A percentile compares a stretch with the other conserved stretches of the same genome.
These are phyloP conservation scores for Daldinia grandis DNA, from an alignment of 495 filamentous ascomycete genomes.

Conservation along the genomic window DNA sequence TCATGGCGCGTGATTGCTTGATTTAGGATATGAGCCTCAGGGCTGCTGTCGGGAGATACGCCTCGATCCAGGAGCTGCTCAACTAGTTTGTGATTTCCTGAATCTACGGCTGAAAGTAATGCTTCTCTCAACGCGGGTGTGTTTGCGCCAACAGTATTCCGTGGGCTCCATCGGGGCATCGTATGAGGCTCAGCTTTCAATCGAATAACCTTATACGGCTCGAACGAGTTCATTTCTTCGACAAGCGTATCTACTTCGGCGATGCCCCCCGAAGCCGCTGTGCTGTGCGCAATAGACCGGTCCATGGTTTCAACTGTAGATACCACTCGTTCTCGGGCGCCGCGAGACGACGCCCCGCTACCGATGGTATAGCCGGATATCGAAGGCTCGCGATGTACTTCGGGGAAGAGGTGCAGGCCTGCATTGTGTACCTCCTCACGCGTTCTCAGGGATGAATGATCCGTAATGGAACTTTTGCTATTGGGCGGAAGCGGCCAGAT, in stretches of 20 bases:
- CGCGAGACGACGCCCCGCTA: slow-evolving; percentile 27
- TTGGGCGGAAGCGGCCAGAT: slow-evolving; percentile 32
- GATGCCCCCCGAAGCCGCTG: slow-evolving; percentile 24
- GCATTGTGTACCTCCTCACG: slow-evolving; percentile 21
- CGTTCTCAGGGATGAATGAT: slow-evolving; percentile 16
- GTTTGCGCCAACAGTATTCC: slow-evolving; percentile 46
- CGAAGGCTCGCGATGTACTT: slow-evolving; percentile 41
- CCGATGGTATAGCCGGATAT: slow-evolving; percentile 39
- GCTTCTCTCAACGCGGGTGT: slow-evolving; percentile 44
- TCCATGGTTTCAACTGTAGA: slow-evolving; percentile 32
- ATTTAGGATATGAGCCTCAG: slow-evolving; percentile 50
- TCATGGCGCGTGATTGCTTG: slow-evolving; percentile 57
- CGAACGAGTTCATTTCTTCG: slow-evolving; percentile 43
- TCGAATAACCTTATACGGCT: slow-evolving; percentile 48
- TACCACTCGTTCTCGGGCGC: slow-evolving; percentile 27
- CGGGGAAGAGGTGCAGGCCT: slow-evolving; percentile 25
- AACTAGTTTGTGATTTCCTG: slow-evolving; percentile 55
- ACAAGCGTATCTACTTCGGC: slow-evolving; percentile 44
- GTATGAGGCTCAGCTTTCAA: slow-evolving; percentile 46
- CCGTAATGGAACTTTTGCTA: slow-evolving; percentile 28
- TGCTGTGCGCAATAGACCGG: slow-evolving; percentile 24
- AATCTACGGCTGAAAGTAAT: slow-evolving; percentile 50
- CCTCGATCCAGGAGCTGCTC: slow-evolving; percentile 63
- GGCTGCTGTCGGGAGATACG: slow-evolving; percentile 54
- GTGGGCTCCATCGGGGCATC: slow-evolving; percentile 52